Conservation (phyloP, 257 asterid species). For the Solanum appendiculatum region DNA sequence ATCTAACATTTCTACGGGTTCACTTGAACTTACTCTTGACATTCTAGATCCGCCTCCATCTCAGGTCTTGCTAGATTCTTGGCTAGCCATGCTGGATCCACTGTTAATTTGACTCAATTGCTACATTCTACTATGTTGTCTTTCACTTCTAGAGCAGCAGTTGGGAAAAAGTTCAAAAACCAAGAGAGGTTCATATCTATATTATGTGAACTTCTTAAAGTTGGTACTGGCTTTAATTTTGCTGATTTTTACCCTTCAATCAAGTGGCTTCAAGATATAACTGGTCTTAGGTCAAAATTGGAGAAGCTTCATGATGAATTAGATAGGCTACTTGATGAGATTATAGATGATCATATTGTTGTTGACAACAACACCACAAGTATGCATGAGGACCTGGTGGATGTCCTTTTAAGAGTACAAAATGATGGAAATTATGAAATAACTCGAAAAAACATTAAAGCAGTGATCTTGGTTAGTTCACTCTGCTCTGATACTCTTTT, state of each 20-base stretch:
- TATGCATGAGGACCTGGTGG: neutral
- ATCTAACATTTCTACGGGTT: neutral
- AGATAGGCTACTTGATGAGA: neutral
- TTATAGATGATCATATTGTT: neutral
- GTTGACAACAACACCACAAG: neutral
- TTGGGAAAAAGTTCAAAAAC: neutral
- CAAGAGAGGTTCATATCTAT: neutral
- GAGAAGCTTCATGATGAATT: neutral
- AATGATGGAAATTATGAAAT: neutral
- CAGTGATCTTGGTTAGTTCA: neutral
- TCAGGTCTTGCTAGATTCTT: neutral
- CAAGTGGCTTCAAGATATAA: neutral
- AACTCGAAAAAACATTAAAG: neutral
- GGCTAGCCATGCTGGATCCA: neutral
- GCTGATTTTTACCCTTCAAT: conserved; percentile 4
- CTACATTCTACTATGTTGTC: neutral
- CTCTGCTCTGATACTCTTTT: neutral
- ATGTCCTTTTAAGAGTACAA: neutral
- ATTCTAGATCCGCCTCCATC: neutral
- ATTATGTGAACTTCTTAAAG: neutral
- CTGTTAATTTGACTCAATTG: conserved; percentile 1
- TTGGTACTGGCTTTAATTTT: neutral
- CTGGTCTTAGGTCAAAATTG: neutral
- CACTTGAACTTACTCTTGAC: neutral
- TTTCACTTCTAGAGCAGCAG: conserved; percentile 2